Base-by-base conservation (phyloP, 2,329 filamentous ascomycete genomes). In the Aspergillus pseudoglaucus region DNA sequence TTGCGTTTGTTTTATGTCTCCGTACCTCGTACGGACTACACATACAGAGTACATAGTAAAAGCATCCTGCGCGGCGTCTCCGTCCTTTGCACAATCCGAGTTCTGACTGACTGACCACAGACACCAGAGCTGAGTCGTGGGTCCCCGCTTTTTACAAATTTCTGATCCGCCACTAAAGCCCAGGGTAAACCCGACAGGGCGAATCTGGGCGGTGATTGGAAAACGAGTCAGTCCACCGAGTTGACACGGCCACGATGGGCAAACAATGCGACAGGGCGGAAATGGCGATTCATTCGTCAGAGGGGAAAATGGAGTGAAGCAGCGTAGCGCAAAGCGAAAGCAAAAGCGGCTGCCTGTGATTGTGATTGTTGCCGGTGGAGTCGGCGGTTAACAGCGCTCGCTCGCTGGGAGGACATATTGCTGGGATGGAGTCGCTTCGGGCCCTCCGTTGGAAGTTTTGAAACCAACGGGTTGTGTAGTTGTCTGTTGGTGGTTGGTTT, bases 81-180 rank as follows among this genome's bases (percentile, higher is more conserved):
- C 25, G 25, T 30, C 12, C 25, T 30, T 30, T 30, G 25, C 25
- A 10, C 10, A 30, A 12, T 30, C 2, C 10, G 10, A 30, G 9
- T 30, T n/a, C 33, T 18, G 9, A 18, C n/a, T 37, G 17, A 37
- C 33, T 37, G 12, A n/a, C n/a, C 17, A 18, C 7, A 18, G 7
- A 12, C 17, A 46, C 50, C 51, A 51, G 55, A 50, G 57, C 52
- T 58, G 53, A 60, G 55, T 52, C 50, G 55, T 59, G 55, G 56
- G 55, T 54, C 56, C 27, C 25, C 25, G 25, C 25, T 30, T 30
- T 45, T 39, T 32, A 47, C 10, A 18, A 25, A 12, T 39, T 14
- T 6, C 7, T 22, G 55, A 60, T 59, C 55, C 56, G 50, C 57
- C 57, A 54, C 57, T 59, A 58, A 51, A 39, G 10, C 37, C 37